These are phyloP conservation scores for Lachancea sp. DNA, from an alignment of 805 yeast genomes.

Conservation along the genomic window DNA sequence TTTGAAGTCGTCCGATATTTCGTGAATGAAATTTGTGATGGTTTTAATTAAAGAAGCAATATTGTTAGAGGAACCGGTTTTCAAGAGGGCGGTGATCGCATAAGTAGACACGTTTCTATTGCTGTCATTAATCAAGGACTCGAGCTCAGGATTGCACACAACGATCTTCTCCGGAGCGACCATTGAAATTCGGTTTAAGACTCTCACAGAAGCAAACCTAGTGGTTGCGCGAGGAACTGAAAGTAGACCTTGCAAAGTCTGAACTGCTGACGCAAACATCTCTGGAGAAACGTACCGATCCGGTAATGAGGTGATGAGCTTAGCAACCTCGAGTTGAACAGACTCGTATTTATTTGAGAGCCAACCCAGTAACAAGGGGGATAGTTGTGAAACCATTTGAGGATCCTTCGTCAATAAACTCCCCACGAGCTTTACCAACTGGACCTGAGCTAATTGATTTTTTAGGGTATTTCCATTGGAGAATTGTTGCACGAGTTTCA, in stretches of 20 bases:
- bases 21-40: constrained; percentile 82
- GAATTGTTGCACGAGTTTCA: constrained; percentile 81
- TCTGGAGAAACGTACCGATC: constrained; percentile 53
- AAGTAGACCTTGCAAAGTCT: constrained; percentile 67
- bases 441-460: constrained; percentile 77
- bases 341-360: constrained; percentile 76
- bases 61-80: constrained; percentile 85
- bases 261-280: constrained; percentile 63
- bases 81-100: constrained; percentile 91
- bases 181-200: constrained; percentile 78
- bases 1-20: constrained; percentile 92
- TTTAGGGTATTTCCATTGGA: constrained; percentile 55
- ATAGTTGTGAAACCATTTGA: constrained; percentile 42
- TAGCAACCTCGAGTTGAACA: constrained; percentile 89
- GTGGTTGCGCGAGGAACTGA: constrained; percentile 86
- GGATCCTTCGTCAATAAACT: constrained; percentile 67
- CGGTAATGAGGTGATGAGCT: constrained; percentile 40
- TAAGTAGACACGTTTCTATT: constrained; percentile 92
- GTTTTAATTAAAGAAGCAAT: constrained; percentile 86
- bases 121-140: constrained; percentile 76
- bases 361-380: constrained; percentile 58
- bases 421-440: constrained; percentile 76
- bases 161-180: constrained; percentile 72
- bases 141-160: constrained; percentile 78
- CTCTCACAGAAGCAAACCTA: constrained; percentile 88